Evolutionary conservation across 352 stramenopile genomes (phyloP).

Genomic region (Nothophytophthora sp.): DNA sequence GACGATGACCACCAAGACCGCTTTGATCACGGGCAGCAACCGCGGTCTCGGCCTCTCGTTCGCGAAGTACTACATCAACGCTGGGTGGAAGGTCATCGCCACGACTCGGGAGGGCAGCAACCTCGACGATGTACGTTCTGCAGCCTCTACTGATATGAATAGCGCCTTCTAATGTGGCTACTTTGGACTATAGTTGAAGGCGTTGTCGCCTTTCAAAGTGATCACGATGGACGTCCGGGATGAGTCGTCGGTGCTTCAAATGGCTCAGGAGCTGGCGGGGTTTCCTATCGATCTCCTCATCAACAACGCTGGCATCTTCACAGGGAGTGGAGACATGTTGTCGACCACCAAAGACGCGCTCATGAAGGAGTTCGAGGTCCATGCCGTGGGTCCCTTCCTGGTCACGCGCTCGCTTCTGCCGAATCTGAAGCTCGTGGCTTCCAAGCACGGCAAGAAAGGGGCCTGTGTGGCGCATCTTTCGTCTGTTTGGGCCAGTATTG

Average conservation of each 20-base stretch:
- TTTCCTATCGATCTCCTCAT: slow-evolving; percentile 47
- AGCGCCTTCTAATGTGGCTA: too few relatives aligned
- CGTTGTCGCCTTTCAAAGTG: slow-evolving; percentile 34
- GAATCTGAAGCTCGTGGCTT: slow-evolving; percentile 34
- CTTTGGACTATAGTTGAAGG: slow-evolving; percentile 38
- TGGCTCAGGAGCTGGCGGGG: slow-evolving; percentile 29
- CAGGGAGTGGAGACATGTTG: slow-evolving; percentile 14
- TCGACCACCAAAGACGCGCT: slow-evolving; percentile 38
- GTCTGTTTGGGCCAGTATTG: slow-evolving; percentile 41
- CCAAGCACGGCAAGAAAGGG: slow-evolving; percentile 28
- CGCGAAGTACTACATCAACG: slow-evolving; percentile 21
- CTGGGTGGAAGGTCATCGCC: slow-evolving; percentile 33
- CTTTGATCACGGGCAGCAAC: slow-evolving; percentile 38
- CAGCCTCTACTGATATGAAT: too few relatives aligned
- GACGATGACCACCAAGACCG: slow-evolving; percentile 17
- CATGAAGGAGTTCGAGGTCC: slow-evolving; percentile 48
- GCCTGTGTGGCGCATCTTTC: slow-evolving; percentile 41
- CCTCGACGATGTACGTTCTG: too few relatives aligned
- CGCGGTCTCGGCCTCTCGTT: slow-evolving; percentile 35
- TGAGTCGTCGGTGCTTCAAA: slow-evolving; percentile 34
- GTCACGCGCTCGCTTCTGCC: slow-evolving; percentile 44
- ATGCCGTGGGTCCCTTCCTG: slow-evolving; percentile 44
- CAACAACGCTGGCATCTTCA: slow-evolving; percentile 51
- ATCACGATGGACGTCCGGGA: slow-evolving; percentile 36
- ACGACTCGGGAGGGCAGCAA: too few relatives aligned